Percentiles rank a stretch among this genome's conserved stretches.
phyloP scores from a whole-genome alignment of 225 moss, liverwort and hornwort species.

The Pseudoscleropodium purum region DNA sequence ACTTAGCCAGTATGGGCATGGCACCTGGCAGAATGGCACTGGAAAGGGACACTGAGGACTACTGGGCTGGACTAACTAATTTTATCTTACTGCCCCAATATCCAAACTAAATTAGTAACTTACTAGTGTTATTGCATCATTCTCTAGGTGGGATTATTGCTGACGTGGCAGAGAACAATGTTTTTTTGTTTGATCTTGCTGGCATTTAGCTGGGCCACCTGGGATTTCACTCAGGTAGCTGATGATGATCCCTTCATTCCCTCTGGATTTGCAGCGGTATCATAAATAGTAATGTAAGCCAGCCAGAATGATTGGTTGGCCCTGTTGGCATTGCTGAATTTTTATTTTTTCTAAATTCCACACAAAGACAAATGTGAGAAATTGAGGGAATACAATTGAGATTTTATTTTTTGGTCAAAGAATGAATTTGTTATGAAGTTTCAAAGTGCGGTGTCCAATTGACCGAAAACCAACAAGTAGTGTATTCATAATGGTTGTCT shows the following conservation, averaged over 20 bases:
- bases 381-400: neutral
- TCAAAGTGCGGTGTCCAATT: too few species aligned
- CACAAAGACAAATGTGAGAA: neutral
- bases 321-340: neutral
- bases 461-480: fast-evolving
- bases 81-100: too few species aligned
- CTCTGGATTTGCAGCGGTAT: neutral
- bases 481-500: neutral
- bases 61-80: too few species aligned
- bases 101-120: too few species aligned
- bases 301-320: too few species aligned
- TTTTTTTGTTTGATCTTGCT: neutral
- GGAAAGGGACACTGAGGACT: neutral
- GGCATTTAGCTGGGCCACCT: neutral
- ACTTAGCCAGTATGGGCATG: neutral
- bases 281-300: too few species aligned
- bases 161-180: neutral
- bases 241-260: neutral
- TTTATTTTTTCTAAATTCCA: too few species aligned
- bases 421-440: neutral
- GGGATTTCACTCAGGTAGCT: neutral
- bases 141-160: neutral
- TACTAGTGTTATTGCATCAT: neutral
- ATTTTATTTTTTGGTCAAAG: neutral
- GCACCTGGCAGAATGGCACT: neutral